Conservation (phyloP, 495 filamentous ascomycete species). For the Platismatia glauca region DNA sequence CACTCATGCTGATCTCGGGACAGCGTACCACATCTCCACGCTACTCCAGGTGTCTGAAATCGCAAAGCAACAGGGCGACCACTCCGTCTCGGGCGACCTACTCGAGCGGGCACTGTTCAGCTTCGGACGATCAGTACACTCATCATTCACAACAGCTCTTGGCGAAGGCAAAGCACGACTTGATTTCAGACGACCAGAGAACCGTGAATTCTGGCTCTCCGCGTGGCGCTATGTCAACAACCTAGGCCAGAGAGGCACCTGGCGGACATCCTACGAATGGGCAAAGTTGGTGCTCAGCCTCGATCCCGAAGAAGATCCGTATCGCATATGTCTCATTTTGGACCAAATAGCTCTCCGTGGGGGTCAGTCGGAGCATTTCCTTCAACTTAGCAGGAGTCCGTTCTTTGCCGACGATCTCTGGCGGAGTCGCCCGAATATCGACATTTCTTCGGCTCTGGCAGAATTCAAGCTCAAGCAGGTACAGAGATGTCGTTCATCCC, state of each 20-base stretch:
- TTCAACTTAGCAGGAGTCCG: conserved; percentile 57
- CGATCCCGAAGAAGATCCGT: conserved; percentile 68
- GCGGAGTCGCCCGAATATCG: conserved; percentile 51
- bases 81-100: conserved; percentile 74
- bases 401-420: conserved; percentile 41
- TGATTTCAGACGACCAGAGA: conserved; percentile 70
- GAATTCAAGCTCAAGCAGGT: conserved; percentile 58
- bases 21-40: conserved; percentile 75
- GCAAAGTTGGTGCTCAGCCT: conserved; percentile 72
- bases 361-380: conserved; percentile 62
- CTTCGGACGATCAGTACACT: conserved; percentile 77
- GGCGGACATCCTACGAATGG: conserved; percentile 89
- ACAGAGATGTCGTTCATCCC: conserved; percentile 51
- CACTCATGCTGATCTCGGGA: conserved; percentile 26
- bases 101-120: conserved; percentile 88
- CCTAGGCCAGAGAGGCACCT: conserved; percentile 82
- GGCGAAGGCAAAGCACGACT: conserved; percentile 69
- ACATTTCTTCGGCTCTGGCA: conserved; percentile 65
- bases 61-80: conserved; percentile 79
- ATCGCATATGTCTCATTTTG: conserved; percentile 65
- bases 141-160: conserved; percentile 66
- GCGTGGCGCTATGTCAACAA: conserved; percentile 80
- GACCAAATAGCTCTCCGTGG: conserved; percentile 78
- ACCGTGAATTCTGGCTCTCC: conserved; percentile 86
- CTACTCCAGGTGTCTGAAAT: conserved; percentile 89